Percentiles rank a stretch among this genome's conserved stretches.
Evolutionary conservation across 2,329 filamentous ascomycete genomes (phyloP).

Genomic region (Alternaria longipes): DNA sequence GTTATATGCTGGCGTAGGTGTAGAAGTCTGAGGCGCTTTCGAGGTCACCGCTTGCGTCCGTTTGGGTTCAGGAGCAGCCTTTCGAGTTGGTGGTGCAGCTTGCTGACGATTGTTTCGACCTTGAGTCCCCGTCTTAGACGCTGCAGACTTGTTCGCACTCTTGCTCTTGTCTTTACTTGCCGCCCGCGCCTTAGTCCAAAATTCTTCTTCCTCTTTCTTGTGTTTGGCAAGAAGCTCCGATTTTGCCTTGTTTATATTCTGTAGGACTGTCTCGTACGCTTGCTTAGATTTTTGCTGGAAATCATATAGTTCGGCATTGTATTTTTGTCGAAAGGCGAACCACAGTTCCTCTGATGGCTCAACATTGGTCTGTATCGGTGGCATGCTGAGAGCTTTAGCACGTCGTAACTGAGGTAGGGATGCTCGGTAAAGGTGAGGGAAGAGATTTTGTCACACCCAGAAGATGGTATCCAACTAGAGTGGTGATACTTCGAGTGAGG

Average conservation of each 20-base stretch:
- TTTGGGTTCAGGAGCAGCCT: neutral
- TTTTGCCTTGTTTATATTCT: neutral
- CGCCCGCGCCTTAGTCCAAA: slow-evolving; percentile 14
- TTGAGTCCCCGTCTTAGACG: neutral
- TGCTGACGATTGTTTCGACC: neutral
- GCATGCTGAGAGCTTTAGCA: neutral
- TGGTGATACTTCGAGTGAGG: neutral
- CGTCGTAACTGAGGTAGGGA: neutral
- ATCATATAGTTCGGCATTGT: neutral
- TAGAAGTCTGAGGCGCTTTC: neutral
- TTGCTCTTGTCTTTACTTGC: neutral
- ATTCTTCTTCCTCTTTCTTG: slow-evolving; percentile 11
- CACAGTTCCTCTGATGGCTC: slow-evolving; percentile 4
- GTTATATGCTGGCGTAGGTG: neutral
- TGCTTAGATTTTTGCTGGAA: neutral
- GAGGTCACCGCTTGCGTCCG: neutral
- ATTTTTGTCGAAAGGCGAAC: slow-evolving; percentile 7
- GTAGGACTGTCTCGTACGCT: neutral
- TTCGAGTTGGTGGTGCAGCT: neutral
- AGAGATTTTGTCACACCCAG: neutral
- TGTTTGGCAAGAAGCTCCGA: slow-evolving; percentile 11
- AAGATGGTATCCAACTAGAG: neutral
- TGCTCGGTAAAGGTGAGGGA: neutral
- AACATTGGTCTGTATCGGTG: neutral
- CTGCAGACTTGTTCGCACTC: neutral